Base-by-base conservation (phyloP, 2,329 filamentous ascomycete genomes). In the Uncinocarpus reesii region DNA sequence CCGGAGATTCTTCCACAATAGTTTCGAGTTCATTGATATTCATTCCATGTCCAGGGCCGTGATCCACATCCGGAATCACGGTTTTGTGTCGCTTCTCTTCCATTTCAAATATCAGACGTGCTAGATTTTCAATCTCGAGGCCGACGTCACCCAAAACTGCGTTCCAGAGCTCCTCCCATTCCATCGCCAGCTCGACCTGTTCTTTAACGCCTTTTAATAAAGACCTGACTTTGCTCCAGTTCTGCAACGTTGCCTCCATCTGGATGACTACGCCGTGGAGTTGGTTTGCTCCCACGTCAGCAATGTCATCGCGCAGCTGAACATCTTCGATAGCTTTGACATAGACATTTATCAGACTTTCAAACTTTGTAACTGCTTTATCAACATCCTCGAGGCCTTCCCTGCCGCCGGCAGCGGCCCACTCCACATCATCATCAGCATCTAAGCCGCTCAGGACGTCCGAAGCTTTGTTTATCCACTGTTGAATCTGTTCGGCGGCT, bases 151-250 rank as follows among this genome's bases (percentile, higher is more conserved):
- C 90, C 2, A 98, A 73, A 2, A 96, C 90, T 54, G 78, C 86
- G 58, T 87, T 87, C 90, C 92, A 96, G 29, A 98, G 74, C 67
- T 96, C 89, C 65, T 95, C 89, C 90, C 90, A 98, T 62, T 98
- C 92, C 88, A 96, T 94, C 40, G 92, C 92, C 50, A 95, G 81
- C 65, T 96, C 92, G 15, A 98, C 90, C 61, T 96, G 90, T 41
- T 78, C 78, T 63, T 94, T 94, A 48, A 95, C 84, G 21, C 70
- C 81, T 54, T 83, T 84, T 43, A 98, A 71, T 1, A 84, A 83
- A 35, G 72, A 74, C 58, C 87, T 84, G 58, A 95, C 90, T 55
- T 81, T 80, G 37, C 80, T 75, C 92, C 92, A 98, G 59, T 89
- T 86, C 29, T 75, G 74, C 52, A 95, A 72, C 51, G 95, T 92